Base-by-base conservation (phyloP, 148 eudicot genomes). In the Beta vulgaris region DNA sequence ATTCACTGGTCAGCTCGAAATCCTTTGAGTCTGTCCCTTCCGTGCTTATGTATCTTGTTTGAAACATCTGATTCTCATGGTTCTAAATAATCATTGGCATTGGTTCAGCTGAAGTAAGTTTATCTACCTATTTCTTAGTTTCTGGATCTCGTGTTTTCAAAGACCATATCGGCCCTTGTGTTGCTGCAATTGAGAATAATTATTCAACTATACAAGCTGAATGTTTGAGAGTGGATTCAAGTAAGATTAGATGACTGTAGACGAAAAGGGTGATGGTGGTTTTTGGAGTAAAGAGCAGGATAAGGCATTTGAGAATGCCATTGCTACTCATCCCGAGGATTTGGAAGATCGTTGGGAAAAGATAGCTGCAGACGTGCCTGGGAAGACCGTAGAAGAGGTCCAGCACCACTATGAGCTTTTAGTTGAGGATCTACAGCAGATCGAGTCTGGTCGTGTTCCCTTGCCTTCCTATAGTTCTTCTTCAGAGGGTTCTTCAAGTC, bases 221-320 rank as follows among this genome's bases (percentile, higher is more conserved):
- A 72, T 61, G 76, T 61, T 76, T 62, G 74, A 49, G 48, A 62
- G 59, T 31, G 60, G 74, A 73, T 68, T 76, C 53, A 77, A 71
- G 15, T 65, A 55, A 73, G 79, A 59, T 42, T 73, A 80, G 76
- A 93, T 86, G 90, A 81, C 78, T 65, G 86, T 81, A 43, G 91
- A 86, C 72, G 90, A 87, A 75, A 79, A 82, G 9, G 78, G 78
- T 32, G 77, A 75, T 73, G 54, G 82, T 75, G 80, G 82, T 42
- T 21, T 73, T 40, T 93, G 98, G 98, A 90, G 84, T 79, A 87
- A 93, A 80, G 93, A 90, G 84, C 87, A 93, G 77, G 98, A 93
- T 65, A 89, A 79, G 82, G 91, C 90, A 60, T 93, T 93, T 81
- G 98, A 93, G 84, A 86, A 90, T 80, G 98, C 96, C 29, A 72